These are phyloP conservation scores for Jaenimonas drosophilae DNA, from an alignment of 208 protist genomes.

Conservation along the genomic window DNA sequence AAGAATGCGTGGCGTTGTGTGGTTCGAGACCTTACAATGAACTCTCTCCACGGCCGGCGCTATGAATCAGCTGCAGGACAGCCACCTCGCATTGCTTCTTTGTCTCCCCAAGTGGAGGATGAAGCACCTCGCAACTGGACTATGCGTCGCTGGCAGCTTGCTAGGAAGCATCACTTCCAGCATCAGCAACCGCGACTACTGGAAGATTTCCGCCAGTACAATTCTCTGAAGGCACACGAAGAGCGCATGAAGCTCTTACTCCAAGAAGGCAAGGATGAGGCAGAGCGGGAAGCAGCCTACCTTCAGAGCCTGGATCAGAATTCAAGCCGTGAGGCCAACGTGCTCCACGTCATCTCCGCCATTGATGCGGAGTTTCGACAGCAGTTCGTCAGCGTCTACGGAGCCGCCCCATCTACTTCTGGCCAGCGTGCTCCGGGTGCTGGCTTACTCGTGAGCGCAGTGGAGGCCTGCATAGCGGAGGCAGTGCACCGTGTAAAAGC, in stretches of 20 bases:
- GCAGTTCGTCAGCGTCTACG: constrained; percentile 11
- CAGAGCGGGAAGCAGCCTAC: constrained; percentile 12
- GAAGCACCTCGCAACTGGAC: too few species aligned
- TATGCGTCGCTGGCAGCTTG: constrained; percentile 2
- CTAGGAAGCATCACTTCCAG: neutral
- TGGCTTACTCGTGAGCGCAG: too few species aligned
- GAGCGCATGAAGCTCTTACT: constrained; percentile 25
- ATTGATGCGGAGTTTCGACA: constrained; percentile 18
- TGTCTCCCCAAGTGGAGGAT: too few species aligned
- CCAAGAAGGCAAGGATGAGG: neutral
- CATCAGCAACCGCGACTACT: constrained; percentile 5
- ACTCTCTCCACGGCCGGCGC: too few species aligned
- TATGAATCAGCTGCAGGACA: too few species aligned
- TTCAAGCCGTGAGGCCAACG: constrained; percentile 14
- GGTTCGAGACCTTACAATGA: neutral
- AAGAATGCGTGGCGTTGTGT: neutral
- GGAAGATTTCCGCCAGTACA: constrained; percentile 13
- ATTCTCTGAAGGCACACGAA: constrained; percentile 17
- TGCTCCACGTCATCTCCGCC: constrained; percentile 14
- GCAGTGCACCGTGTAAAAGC: constrained; percentile 11
- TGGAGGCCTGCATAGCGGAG: constrained; percentile 18
- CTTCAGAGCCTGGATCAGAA: constrained; percentile 10
- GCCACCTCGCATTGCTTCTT: too few species aligned
- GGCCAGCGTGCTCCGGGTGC: too few species aligned
- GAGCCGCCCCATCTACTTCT: neutral